Evolutionary conservation across 495 filamentous ascomycete genomes (phyloP).

Genomic region (Stereocaulon alpinum): DNA sequence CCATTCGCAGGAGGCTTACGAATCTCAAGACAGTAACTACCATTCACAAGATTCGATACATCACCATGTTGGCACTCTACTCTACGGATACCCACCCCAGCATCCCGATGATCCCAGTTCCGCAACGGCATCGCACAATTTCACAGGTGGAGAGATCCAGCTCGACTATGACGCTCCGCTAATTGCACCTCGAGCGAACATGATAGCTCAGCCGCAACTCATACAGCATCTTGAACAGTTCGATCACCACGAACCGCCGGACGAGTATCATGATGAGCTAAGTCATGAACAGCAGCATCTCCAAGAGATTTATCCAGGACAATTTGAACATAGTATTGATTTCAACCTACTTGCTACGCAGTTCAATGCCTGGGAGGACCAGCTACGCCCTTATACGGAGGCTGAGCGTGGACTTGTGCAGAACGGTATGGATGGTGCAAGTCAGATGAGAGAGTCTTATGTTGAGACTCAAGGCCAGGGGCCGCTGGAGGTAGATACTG

Average conservation of each 20-base stretch:
- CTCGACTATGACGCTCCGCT: slow-evolving; percentile 7
- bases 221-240: slow-evolving; percentile 11
- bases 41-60: slow-evolving; percentile 8
- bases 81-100: slow-evolving; percentile 6
- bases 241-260: not conserved
- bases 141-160: slow-evolving; percentile 13
- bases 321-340: not conserved
- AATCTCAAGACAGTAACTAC: not conserved
- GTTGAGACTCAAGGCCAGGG: not conserved
- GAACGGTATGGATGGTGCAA: not conserved
- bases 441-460: not conserved
- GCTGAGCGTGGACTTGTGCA: not conserved
- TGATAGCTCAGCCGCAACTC: slow-evolving; percentile 10
- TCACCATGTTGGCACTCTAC: not conserved
- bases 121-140: slow-evolving; percentile 3
- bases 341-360: slow-evolving; percentile 3
- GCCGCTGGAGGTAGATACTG: not conserved
- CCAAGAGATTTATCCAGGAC: not conserved
- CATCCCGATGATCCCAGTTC: not conserved
- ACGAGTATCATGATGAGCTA: not conserved
- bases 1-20: slow-evolving; percentile 5
- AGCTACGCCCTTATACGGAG: not conserved
- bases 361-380: slow-evolving; percentile 3
- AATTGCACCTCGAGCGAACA: slow-evolving; percentile 9
- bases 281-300: not conserved